Conservation (phyloP, 306 rosid species). For the Casuarina glauca region DNA sequence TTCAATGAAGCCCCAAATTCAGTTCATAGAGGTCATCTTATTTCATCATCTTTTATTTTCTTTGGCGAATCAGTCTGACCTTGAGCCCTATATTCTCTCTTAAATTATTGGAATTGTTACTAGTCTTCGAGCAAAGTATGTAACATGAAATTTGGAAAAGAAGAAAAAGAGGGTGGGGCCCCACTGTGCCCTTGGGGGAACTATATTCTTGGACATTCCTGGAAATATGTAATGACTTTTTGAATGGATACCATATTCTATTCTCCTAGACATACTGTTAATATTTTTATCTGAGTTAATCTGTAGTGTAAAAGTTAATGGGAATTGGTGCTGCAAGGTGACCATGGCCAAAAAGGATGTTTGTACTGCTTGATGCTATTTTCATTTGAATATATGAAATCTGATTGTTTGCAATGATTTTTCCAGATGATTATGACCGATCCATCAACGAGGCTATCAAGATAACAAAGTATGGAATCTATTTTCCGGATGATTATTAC, state of each 20-base stretch:
- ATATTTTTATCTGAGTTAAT: too few relatives aligned
- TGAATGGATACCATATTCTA: not conserved
- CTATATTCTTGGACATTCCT: too few relatives aligned
- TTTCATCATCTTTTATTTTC: not conserved
- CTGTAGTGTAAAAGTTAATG: not conserved
- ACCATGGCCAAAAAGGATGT: not conserved
- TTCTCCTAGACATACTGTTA: not conserved
- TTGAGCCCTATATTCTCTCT: not conserved
- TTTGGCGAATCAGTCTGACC: not conserved
- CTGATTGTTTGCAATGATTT: conserved; percentile 32
- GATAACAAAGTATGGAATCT: conserved; percentile 78
- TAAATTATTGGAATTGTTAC: not conserved
- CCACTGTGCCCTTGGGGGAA: too few relatives aligned
- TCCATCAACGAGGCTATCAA: conserved; percentile 98
- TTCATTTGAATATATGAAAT: conserved; percentile 22
- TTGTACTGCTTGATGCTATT: conserved; percentile 6
- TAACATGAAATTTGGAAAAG: too few relatives aligned
- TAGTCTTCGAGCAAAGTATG: too few relatives aligned
- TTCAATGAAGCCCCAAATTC: not conserved
- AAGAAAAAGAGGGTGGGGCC: too few relatives aligned
- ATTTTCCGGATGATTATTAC: not conserved
- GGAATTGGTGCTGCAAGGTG: not conserved
- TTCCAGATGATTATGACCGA: conserved; percentile 93
- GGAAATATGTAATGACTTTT: not conserved
- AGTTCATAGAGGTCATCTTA: not conserved